These are phyloP conservation scores for Colletotrichum sansevieriae DNA, from an alignment of 2,329 filamentous ascomycete genomes.

Conservation along the genomic window DNA sequence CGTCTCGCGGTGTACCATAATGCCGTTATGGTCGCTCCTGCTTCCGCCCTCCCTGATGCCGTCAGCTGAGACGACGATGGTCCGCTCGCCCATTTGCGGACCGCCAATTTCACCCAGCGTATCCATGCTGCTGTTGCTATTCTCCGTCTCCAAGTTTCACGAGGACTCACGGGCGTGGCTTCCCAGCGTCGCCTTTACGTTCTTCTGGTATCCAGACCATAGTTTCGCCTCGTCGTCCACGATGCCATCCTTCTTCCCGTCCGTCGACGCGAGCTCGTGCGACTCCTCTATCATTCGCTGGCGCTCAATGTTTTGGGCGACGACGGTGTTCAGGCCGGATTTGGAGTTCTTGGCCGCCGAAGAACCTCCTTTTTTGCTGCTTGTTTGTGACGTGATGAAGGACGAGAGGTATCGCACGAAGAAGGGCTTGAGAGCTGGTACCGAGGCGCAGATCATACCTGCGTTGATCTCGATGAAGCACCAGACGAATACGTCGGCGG, in stretches of 20 bases:
- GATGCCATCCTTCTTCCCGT: slow-evolving; percentile 8
- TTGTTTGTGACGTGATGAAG: slow-evolving; percentile 25
- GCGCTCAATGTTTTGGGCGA: slow-evolving; percentile 35
- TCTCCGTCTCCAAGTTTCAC: neutral
- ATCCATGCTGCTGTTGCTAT: slow-evolving; percentile 18
- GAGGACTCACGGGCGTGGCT: neutral
- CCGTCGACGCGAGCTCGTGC: slow-evolving; percentile 35
- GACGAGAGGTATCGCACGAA: slow-evolving; percentile 41
- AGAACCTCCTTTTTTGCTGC: neutral
- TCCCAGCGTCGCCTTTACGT: neutral
- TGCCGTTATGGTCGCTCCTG: neutral
- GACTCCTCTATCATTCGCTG: slow-evolving; percentile 27
- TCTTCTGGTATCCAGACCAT: slow-evolving; percentile 28
- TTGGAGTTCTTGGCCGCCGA: neutral
- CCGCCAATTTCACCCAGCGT: slow-evolving; percentile 15
- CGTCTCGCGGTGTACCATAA: slow-evolving; percentile 23
- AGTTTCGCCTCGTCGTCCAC: slow-evolving; percentile 38
- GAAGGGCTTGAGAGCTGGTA: slow-evolving; percentile 41
- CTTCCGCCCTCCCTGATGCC: neutral
- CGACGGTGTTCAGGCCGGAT: slow-evolving; percentile 18
- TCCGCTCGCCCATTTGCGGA: neutral
- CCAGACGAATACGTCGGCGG: slow-evolving; percentile 49
- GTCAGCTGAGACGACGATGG: slow-evolving; percentile 8
- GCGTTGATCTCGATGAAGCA: slow-evolving; percentile 36
- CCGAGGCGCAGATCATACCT: slow-evolving; percentile 37